Evolutionary conservation across 768 basidiomycete genomes (phyloP).

Genomic region (Tricholoma sp.): DNA sequence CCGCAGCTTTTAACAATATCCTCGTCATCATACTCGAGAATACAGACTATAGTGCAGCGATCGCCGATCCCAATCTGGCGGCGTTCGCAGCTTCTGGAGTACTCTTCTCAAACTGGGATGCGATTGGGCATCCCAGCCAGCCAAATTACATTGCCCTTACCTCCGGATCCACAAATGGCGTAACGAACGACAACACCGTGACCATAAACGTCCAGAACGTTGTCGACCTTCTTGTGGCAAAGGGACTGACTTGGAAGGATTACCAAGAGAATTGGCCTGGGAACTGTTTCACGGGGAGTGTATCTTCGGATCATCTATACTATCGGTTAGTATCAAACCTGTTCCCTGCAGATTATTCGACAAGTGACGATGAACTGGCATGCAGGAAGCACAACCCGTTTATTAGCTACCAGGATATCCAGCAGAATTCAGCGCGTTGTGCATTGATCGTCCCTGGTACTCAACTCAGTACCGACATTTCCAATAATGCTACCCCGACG

Average conservation of each 20-base stretch:
- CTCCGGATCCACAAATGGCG: slow-evolving; percentile 2
- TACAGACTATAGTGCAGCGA: no score
- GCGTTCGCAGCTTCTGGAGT: slow-evolving; percentile 1
- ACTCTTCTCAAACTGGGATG: slow-evolving; percentile 6
- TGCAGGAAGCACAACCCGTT: not conserved
- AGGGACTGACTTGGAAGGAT: no score
- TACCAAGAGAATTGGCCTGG: no score
- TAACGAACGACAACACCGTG: not conserved
- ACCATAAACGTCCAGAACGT: no score
- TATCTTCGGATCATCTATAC: not conserved
- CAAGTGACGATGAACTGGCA: not conserved
- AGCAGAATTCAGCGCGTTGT: not conserved
- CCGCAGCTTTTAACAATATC: not conserved
- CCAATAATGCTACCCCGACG: not conserved
- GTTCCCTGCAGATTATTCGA: not conserved
- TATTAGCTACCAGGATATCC: not conserved
- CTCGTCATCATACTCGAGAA: slow-evolving; percentile 19
- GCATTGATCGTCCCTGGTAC: not conserved
- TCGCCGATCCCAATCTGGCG: no score
- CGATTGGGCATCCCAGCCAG: no score
- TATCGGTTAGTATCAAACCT: not conserved
- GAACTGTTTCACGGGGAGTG: no score
- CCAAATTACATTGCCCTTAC: no score
- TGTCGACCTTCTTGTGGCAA: no score
- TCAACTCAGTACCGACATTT: not conserved